Percentiles rank a stretch among this genome's conserved stretches.
Conservation (phyloP, 768 basidiomycete species). For the Boletus rufocinnamomeus region DNA sequence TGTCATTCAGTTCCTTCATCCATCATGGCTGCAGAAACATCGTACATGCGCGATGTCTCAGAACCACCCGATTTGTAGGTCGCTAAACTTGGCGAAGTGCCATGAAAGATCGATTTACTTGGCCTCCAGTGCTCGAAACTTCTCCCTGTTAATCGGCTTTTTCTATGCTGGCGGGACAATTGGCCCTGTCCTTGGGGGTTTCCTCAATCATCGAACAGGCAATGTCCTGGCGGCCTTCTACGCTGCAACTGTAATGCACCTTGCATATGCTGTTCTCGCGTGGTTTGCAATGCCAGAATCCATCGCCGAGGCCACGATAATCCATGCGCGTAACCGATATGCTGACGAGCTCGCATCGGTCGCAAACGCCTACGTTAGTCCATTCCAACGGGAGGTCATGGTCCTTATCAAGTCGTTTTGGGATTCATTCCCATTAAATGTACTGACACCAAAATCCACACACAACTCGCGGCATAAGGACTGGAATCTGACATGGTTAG, state of each 20-base stretch:
- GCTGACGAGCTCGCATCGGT: not conserved
- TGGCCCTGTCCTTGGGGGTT: not conserved
- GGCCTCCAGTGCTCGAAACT: not conserved
- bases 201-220: not conserved
- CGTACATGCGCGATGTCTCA: constrained; percentile 4
- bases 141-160: constrained; percentile 1
- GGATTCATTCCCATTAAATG: constrained; percentile 7
- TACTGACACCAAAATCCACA: not conserved
- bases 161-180: not conserved
- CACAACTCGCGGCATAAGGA: not conserved
- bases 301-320: not conserved
- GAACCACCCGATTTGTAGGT: not conserved
- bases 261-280: not conserved
- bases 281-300: constrained; percentile 3
- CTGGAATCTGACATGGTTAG: constrained; percentile 3
- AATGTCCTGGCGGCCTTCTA: constrained; percentile 2
- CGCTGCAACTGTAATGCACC: not conserved
- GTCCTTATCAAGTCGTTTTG: constrained; percentile 1
- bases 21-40: not conserved
- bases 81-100: not conserved
- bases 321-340: not conserved
- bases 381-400: not conserved
- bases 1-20: not conserved
- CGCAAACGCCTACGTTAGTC: not conserved
- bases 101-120: not conserved